These are phyloP conservation scores for Mycena chlorophos DNA, from an alignment of 768 basidiomycete genomes.

Conservation along the genomic window DNA sequence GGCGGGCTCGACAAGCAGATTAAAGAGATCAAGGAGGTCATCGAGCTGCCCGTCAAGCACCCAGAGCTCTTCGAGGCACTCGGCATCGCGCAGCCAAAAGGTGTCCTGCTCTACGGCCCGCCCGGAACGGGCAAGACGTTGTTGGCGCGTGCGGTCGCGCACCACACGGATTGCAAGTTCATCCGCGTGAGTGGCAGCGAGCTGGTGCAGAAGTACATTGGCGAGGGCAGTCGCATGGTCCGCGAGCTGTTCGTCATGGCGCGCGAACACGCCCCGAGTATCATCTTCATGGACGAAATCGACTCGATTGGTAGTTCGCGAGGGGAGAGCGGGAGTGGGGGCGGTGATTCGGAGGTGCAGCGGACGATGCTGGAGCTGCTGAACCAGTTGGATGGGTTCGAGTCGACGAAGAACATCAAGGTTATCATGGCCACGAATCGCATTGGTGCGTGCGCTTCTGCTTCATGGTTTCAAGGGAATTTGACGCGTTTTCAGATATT, in stretches of 20 bases:
- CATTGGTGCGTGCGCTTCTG: slow-evolving; percentile 56
- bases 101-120: slow-evolving; percentile 92
- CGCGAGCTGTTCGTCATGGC: slow-evolving; percentile 99
- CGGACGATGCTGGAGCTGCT: slow-evolving; percentile 87
- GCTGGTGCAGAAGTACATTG: slow-evolving; percentile 97
- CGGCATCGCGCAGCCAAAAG: slow-evolving; percentile 96
- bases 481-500: slow-evolving; percentile 61
- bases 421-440: slow-evolving; percentile 97
- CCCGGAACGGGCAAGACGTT: slow-evolving; percentile 97
- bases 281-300: slow-evolving; percentile 99
- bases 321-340: slow-evolving; percentile 88
- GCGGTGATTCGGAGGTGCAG: slow-evolving; percentile 88
- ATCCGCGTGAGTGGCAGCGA: slow-evolving; percentile 94
- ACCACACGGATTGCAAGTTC: slow-evolving; percentile 97
- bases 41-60: slow-evolving; percentile 95
- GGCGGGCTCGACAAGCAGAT: slow-evolving; percentile 98
- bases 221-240: slow-evolving; percentile 95
- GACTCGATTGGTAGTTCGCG: slow-evolving; percentile 94
- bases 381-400: slow-evolving; percentile 89
- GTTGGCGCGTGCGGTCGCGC: slow-evolving; percentile 91
- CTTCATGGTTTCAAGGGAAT: neutral
- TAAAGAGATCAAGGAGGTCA: slow-evolving; percentile 96
- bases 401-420: slow-evolving; percentile 98
- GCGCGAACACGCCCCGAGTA: slow-evolving; percentile 92
- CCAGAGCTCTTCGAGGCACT: slow-evolving; percentile 95